Evolutionary conservation across 1,284 basidiomycete genomes (phyloP).

Genomic region (Trichosporon inkin): DNA sequence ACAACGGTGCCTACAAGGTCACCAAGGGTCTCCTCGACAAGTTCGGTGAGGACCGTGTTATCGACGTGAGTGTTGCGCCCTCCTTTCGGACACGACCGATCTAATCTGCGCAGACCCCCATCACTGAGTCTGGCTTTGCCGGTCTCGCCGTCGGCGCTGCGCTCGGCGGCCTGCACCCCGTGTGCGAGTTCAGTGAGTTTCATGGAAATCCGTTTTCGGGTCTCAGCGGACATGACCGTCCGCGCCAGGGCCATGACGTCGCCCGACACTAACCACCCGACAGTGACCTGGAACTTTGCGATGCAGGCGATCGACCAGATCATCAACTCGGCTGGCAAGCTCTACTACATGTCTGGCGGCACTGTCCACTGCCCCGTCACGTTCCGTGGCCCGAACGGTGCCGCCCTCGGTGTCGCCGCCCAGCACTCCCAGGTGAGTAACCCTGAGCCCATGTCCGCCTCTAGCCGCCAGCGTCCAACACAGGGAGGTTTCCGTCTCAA

Average conservation of each 20-base stretch:
- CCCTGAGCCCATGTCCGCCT: background rate
- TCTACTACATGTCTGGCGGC: slow-evolving; percentile 99
- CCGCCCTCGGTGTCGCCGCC: slow-evolving; percentile 91
- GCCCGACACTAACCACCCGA: slow-evolving; percentile 5
- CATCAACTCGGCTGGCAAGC: slow-evolving; percentile 99
- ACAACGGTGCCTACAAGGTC: slow-evolving; percentile 99
- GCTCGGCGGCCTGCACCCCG: slow-evolving; percentile 85
- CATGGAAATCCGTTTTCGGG: background rate
- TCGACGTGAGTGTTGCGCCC: slow-evolving; percentile 62
- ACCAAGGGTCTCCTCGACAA: slow-evolving; percentile 98
- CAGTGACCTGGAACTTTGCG: slow-evolving; percentile 51
- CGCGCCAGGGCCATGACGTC: slow-evolving; percentile 4
- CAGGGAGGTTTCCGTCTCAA: too few relatives aligned
- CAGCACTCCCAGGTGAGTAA: slow-evolving; percentile 60
- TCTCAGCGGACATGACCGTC: background rate
- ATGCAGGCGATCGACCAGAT: slow-evolving; percentile 94
- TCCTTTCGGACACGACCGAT: background rate
- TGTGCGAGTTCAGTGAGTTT: slow-evolving; percentile 87
- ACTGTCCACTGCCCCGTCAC: slow-evolving; percentile 96
- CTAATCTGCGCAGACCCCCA: slow-evolving; percentile 60
- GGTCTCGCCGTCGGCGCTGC: slow-evolving; percentile 95
- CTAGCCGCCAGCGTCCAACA: background rate
- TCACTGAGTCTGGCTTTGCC: slow-evolving; percentile 98
- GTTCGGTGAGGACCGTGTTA: slow-evolving; percentile 97
- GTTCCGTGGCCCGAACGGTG: slow-evolving; percentile 99